Evolutionary conservation across 2,329 filamentous ascomycete species (phyloP).

Genomic region (Neonectria hederae): DNA sequence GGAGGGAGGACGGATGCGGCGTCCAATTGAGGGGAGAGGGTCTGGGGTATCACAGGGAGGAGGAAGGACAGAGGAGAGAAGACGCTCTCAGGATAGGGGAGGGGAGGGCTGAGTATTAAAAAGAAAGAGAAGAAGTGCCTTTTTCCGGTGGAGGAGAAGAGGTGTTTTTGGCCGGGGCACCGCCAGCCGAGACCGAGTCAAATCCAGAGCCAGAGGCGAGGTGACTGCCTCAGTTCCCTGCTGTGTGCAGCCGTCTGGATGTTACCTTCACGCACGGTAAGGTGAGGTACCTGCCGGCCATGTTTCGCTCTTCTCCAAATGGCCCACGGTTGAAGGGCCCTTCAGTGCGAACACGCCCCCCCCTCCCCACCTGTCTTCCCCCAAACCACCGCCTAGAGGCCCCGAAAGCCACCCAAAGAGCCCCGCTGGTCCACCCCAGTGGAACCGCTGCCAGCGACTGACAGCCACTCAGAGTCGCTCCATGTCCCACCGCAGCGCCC

Average conservation of each 20-base stretch:
- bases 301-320: constrained; percentile 21
- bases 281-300: constrained; percentile 29
- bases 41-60: constrained; percentile 39
- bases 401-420: constrained; percentile 21
- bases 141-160: constrained; percentile 39
- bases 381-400: constrained; percentile 11
- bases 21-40: constrained; percentile 41
- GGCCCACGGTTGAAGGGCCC: constrained; percentile 15
- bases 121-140: constrained; percentile 35
- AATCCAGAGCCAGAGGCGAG: constrained; percentile 18
- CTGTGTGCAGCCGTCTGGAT: constrained; percentile 27
- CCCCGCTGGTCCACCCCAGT: constrained; percentile 22
- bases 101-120: constrained; percentile 43
- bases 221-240: constrained; percentile 2
- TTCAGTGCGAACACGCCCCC: constrained; percentile 2
- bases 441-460: constrained; percentile 10
- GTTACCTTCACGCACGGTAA: constrained; percentile 29
- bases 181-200: constrained; percentile 35
- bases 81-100: constrained; percentile 35
- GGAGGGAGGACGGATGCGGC: constrained; percentile 28
- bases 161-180: constrained; percentile 39
- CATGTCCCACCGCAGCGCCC: constrained; percentile 10
- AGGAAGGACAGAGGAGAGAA: constrained; percentile 28
- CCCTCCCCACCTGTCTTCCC: background rate
- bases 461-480: constrained; percentile 1